These are phyloP conservation scores for Rhizophagus clarus DNA, from an alignment of 192 early-diverging fungal genomes.

Conservation along the genomic window DNA sequence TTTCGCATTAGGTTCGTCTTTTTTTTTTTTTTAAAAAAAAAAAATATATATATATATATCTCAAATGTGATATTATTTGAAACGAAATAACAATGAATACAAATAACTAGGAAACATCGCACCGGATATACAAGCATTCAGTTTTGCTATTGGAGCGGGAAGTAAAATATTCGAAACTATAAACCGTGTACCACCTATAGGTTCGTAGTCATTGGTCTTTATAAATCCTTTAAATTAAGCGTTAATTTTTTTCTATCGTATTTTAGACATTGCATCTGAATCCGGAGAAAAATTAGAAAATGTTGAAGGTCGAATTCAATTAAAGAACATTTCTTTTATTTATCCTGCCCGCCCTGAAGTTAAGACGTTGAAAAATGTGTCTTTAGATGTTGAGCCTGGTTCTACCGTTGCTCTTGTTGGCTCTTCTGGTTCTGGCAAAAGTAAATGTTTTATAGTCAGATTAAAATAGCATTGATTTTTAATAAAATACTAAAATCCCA, in stretches of 20 bases:
- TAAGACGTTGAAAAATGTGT: slow-evolving; percentile 57
- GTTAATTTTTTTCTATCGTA: neutral
- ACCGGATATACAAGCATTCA: slow-evolving; percentile 69
- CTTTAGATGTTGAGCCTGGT: slow-evolving; percentile 53
- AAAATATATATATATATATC: slow-evolving; percentile 51
- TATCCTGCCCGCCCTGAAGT: slow-evolving; percentile 64
- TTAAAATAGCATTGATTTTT: neutral
- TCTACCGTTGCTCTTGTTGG: slow-evolving; percentile 85
- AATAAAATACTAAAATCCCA: neutral
- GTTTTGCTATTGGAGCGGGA: slow-evolving; percentile 82
- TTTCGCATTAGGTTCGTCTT: slow-evolving; percentile 57
- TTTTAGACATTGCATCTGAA: slow-evolving; percentile 47
- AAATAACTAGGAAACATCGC: slow-evolving; percentile 68
- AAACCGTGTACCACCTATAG: slow-evolving; percentile 79
- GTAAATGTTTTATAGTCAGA: slow-evolving; percentile 22
- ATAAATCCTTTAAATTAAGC: neutral
- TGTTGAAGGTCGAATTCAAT: slow-evolving; percentile 49
- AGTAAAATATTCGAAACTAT: slow-evolving; percentile 81
- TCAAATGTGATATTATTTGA: no score
- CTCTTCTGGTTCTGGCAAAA: slow-evolving; percentile 80
- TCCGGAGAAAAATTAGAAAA: slow-evolving; percentile 47
- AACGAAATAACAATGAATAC: slow-evolving; percentile 58
- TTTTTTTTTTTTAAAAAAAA: slow-evolving; percentile 45
- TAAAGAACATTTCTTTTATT: slow-evolving; percentile 62
- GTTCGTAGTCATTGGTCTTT: slow-evolving; percentile 39